Evolutionary conservation across 208 protist genomes (phyloP).

Genomic region (Acanthamoeba castellanii): DNA sequence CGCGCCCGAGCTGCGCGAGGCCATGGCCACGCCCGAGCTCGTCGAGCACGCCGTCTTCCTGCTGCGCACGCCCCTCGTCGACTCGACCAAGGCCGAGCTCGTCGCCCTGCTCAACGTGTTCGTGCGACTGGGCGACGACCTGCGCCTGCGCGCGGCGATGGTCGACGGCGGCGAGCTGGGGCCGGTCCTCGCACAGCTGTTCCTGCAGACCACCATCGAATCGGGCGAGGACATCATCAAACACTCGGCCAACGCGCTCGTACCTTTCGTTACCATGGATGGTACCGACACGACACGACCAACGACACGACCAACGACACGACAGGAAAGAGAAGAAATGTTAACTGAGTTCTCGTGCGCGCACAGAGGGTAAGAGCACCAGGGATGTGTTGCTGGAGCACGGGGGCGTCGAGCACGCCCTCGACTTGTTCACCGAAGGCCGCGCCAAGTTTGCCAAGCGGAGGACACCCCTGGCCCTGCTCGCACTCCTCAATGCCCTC

Average conservation of each 20-base stretch:
- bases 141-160: background rate
- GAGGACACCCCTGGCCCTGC: background rate
- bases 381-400: background rate
- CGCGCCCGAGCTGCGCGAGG: slow-evolving; percentile 32
- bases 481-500: background rate
- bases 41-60: slow-evolving; percentile 7
- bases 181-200: background rate
- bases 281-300: no score
- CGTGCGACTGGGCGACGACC: background rate
- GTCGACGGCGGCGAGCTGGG: background rate
- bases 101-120: slow-evolving; percentile 2
- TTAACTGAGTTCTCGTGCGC: no score
- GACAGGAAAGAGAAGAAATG: no score
- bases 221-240: slow-evolving; percentile 44
- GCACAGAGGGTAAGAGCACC: background rate
- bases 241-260: slow-evolving; percentile 17
- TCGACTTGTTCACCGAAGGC: background rate
- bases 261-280: background rate
- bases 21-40: slow-evolving; percentile 10
- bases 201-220: background rate
- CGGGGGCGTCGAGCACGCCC: background rate
- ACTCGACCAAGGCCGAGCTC: background rate
- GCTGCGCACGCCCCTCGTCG: slow-evolving; percentile 23
- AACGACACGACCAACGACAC: no score
- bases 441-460: background rate